Conservation (phyloP, 78 protist species). For the Dictyostelium citrinum region DNA sequence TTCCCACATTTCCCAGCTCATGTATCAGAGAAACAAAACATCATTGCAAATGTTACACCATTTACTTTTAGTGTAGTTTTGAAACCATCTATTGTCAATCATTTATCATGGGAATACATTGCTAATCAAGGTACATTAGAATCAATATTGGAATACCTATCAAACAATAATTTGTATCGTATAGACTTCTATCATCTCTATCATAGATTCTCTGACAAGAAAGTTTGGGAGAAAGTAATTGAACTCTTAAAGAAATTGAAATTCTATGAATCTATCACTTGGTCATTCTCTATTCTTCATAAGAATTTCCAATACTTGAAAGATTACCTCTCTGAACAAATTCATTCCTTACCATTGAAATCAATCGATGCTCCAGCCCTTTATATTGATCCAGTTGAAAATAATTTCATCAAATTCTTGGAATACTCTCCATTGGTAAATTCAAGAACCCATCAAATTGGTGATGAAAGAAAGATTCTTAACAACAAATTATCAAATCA, state of each 20-base stretch:
- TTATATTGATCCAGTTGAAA: conserved; percentile 4
- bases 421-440: conserved; percentile 74
- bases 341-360: too few species aligned
- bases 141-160: conserved; percentile 22
- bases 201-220: not conserved
- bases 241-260: not conserved
- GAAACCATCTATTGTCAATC: conserved; percentile 47
- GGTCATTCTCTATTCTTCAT: conserved; percentile 48
- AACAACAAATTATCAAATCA: conserved; percentile 43
- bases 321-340: conserved; percentile 4
- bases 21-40: conserved; percentile 11
- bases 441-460: conserved; percentile 58
- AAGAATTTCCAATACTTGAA: not conserved
- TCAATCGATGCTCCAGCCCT: conserved; percentile 15
- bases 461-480: conserved; percentile 47
- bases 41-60: conserved; percentile 43
- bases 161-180: conserved; percentile 33
- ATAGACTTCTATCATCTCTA: not conserved
- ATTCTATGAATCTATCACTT: not conserved
- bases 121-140: conserved; percentile 30
- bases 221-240: conserved; percentile 25
- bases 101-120: conserved; percentile 73
- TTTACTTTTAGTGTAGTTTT: conserved; percentile 44
- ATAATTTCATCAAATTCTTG: not conserved
- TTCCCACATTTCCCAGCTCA: conserved; percentile 73